Evolutionary conservation across 371 early-diverging fungal genomes (phyloP), one percentile per base, ranked within the genome.

Genomic region (Mucor velutinosus): DNA sequence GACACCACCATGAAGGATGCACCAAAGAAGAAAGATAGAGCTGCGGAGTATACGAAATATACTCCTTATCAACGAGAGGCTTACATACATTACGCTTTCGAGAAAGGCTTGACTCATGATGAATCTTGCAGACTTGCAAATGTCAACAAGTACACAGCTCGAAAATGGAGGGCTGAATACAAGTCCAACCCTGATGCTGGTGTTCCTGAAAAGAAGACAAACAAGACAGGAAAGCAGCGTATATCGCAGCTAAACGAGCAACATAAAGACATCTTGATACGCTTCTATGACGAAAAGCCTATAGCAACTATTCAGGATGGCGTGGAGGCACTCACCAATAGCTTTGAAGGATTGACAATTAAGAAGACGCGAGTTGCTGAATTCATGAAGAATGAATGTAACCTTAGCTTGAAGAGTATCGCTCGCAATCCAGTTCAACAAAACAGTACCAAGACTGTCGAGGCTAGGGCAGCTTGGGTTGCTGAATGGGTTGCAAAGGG

Each of bases 101-200:
- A n/a, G n/a, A n/a, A n/a, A n/a, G n/a, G n/a, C n/a, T n/a, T n/a
- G n/a, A n/a, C n/a, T n/a, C n/a, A n/a, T 51, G 51, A 23, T 51
- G 51, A 51, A 51, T 7, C 51, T 4, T 5, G 60, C n/a, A n/a
- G 63, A 30, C 55, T 53, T 53, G 56, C 41, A 4, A 63, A 63
- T 39, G 64, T 56, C 29, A 39, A 63, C 21, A 30, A 19, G 32
- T 12, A 63, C 15, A 56, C 64, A 17, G 56, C 64, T 32, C 30
- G 55, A 37, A 57, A 64, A 19, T 57, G 43, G 58, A 57, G 45
- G 30, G 8, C 12, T 17, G 58, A 39, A 23, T 63, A 63, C 64
- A 56, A 37, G 25, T 23, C 49, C n/a, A 47, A 60, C 47, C 32
- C 61, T 60, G 61, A 60, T 15, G 30, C 41, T 23, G 45, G 45